A percentile compares a stretch with the other conserved stretches of the same genome.
These are phyloP conservation scores for Ehretia macrophylla DNA, from an alignment of 257 asterid genomes.

Conservation along the genomic window DNA sequence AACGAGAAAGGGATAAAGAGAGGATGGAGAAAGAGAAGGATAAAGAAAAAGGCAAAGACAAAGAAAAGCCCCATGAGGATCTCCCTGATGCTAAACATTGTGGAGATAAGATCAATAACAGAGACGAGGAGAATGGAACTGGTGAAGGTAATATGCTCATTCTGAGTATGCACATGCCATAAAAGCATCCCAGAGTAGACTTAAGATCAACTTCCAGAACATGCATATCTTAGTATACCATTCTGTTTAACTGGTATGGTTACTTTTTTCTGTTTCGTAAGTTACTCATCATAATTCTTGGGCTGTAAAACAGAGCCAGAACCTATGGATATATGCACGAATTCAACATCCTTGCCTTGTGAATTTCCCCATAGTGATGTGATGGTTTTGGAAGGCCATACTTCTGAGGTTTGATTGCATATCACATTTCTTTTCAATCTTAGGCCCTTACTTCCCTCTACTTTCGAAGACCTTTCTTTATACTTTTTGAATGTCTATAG, in stretches of 20 bases:
- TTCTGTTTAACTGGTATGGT: too few relatives aligned
- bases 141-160: slow-evolving; percentile 49
- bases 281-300: slow-evolving; percentile 22
- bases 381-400: slow-evolving; percentile 84
- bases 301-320: slow-evolving; percentile 56
- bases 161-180: slow-evolving; percentile 9
- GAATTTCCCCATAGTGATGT: slow-evolving; percentile 72
- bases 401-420: slow-evolving; percentile 74
- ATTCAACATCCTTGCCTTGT: slow-evolving; percentile 49
- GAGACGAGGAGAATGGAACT: slow-evolving; percentile 56
- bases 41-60: slow-evolving; percentile 53
- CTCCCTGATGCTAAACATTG: slow-evolving; percentile 33
- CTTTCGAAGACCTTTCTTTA: slow-evolving; percentile 6
- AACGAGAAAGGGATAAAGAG: slow-evolving; percentile 48
- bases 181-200: background rate
- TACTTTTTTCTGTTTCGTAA: background rate
- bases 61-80: slow-evolving; percentile 66
- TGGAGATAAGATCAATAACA: slow-evolving; percentile 42
- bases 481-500: slow-evolving; percentile 4
- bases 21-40: slow-evolving; percentile 45
- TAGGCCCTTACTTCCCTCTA: background rate
- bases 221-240: background rate
- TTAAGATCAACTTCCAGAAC: background rate
- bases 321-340: slow-evolving; percentile 81
- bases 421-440: slow-evolving; percentile 2